Evolutionary conservation across 2,329 filamentous ascomycete species (phyloP), one percentile per base, ranked within the genome.

Genomic region (Fusarium zealandicum): DNA sequence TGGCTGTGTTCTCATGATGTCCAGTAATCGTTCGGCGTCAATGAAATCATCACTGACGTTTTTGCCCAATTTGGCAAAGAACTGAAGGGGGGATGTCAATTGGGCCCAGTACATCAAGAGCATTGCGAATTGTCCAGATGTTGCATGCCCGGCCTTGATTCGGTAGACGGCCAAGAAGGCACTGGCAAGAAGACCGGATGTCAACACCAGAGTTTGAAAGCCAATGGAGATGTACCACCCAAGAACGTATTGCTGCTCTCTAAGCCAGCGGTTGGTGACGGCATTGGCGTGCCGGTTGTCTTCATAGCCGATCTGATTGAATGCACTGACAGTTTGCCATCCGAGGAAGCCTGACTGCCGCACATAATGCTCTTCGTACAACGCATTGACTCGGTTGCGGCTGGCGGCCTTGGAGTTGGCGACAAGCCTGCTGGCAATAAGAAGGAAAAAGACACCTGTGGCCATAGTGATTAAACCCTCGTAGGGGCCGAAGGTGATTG

Each of bases 91-190:
- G 2, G 83, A 81, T 37, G 88, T 88, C 31, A 92, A 78, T 66
- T 91, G 88, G 14, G 82, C 82, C 87, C 90, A 90, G 70, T 91
- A 92, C 46, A 87, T 88, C 54, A 91, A 74, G 13, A 92, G 77
- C 73, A 87, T 84, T 49, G 89, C 85, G 63, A 92, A 90, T 59
- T 88, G 81, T 49, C 88, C 88, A 10, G 88, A 77, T 5, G 82
- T 83, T 5, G 83, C 81, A 45, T 81, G 73, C 2, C 80, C 81
- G n/a, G 78, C 80, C 2, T 81, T 86, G 47, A 92, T 86, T 58
- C 89, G 87, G 69, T 86, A 89, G 1, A 86, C 81, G 2, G 82
- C 82, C 33, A 86, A 63, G 63, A 84, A 83, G 2, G 82, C 78
- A 30, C 83, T 83, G 4, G 87, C 88, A 12, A 90, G 78, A 33